These are phyloP conservation scores for Annona cherimola DNA, from an alignment of 164 flowering plant species.

Conservation along the genomic window DNA sequence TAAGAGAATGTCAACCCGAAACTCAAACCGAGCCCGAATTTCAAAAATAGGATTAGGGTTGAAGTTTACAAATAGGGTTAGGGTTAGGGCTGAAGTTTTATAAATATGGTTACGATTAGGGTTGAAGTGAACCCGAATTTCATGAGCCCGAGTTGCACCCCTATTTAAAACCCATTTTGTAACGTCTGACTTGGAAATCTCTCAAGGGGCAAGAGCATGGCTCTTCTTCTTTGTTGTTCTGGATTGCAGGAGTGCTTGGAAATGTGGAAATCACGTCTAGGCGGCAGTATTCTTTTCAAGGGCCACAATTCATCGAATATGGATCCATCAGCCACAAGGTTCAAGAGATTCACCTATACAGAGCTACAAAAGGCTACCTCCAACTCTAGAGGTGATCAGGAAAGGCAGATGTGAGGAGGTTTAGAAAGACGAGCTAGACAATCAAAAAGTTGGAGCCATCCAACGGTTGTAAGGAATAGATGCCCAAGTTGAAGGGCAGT, in stretches of 20 bases:
- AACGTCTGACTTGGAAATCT: too few relatives aligned
- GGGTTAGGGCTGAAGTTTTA: too few relatives aligned
- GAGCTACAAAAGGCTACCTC: background rate
- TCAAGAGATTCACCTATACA: background rate
- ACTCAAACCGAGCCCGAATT: too few relatives aligned
- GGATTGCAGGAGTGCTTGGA: conserved; percentile 9
- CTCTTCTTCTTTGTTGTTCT: background rate
- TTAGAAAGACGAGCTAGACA: conserved; percentile 20
- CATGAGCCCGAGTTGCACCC: too few relatives aligned
- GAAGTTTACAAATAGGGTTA: too few relatives aligned
- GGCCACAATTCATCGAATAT: background rate
- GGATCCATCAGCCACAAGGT: conserved; percentile 7
- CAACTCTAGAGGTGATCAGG: background rate
- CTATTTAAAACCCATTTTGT: too few relatives aligned
- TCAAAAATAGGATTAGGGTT: too few relatives aligned
- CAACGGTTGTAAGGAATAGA: conserved; percentile 19
- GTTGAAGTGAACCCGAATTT: too few relatives aligned
- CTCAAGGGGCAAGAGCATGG: background rate
- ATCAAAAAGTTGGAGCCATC: conserved; percentile 14
- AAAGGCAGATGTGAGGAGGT: conserved; percentile 18
- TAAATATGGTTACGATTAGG: too few relatives aligned
- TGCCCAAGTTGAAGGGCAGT: conserved; percentile 23
- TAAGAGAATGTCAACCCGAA: too few relatives aligned
- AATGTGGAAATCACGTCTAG: conserved; percentile 11
- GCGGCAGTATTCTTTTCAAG: conserved; percentile 5